Evolutionary conservation across 2,329 filamentous ascomycete species (phyloP).

Genomic region (Phialophora expanda): DNA sequence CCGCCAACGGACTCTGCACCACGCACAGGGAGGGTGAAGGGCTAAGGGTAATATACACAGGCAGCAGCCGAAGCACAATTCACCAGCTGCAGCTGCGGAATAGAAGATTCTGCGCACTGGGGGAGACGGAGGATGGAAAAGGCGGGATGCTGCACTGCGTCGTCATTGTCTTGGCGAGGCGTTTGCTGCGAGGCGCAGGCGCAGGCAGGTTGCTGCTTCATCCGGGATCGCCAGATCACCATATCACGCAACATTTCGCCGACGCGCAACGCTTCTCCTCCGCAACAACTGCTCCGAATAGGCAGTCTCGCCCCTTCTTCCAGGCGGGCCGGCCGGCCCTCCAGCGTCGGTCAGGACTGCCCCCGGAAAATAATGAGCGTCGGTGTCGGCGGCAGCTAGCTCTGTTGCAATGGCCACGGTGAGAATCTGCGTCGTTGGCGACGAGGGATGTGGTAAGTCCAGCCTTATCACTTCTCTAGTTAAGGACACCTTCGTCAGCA

Average conservation of each 20-base stretch:
- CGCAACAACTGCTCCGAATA: background rate
- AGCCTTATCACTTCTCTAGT: constrained; percentile 93
- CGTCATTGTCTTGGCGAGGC: constrained; percentile 19
- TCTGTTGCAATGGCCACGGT: constrained; percentile 54
- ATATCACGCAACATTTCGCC: background rate
- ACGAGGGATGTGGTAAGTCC: constrained; percentile 93
- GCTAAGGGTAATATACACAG: constrained; percentile 20
- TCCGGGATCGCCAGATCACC: background rate
- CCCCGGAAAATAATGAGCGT: constrained; percentile 1
- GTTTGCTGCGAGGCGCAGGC: constrained; percentile 4
- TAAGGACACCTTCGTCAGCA: constrained; percentile 94
- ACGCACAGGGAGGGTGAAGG: background rate
- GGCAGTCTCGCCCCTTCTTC: background rate
- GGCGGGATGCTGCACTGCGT: constrained; percentile 14
- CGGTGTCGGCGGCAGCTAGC: background rate
- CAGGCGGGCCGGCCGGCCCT: background rate
- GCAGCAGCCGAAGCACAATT: constrained; percentile 4
- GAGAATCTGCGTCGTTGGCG: constrained; percentile 93
- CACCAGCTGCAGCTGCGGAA: background rate
- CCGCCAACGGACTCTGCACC: background rate
- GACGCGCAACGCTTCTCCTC: background rate
- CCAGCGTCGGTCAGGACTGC: background rate
- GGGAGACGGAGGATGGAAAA: constrained; percentile 6
- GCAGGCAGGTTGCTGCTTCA: too few relatives aligned
- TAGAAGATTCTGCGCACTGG: constrained; percentile 3